Evolutionary conservation across 495 filamentous ascomycete genomes (phyloP).

Genomic region (Penicillium alfredii): DNA sequence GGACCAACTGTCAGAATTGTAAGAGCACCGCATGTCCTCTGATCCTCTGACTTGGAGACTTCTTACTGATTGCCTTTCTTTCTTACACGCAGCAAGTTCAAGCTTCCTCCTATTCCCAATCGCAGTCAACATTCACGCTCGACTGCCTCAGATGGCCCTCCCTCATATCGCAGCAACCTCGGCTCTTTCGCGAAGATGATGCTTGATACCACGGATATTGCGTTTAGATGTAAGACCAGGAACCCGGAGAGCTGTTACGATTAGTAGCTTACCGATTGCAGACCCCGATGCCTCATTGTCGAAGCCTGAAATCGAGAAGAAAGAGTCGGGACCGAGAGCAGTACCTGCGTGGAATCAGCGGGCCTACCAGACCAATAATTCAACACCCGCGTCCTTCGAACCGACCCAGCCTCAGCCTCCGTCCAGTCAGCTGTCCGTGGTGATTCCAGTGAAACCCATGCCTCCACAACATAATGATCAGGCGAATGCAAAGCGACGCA

Average conservation of each 20-base stretch:
- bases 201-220: constrained; percentile 49
- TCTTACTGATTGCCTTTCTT: constrained; percentile 16
- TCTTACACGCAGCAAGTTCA: constrained; percentile 59
- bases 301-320: constrained; percentile 18
- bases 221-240: constrained; percentile 45
- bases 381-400: constrained; percentile 13
- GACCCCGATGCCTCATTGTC: constrained; percentile 34
- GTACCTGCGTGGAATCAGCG: constrained; percentile 18
- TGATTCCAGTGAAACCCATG: constrained; percentile 34
- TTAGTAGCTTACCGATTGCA: constrained; percentile 16
- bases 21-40: constrained; percentile 22
- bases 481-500: constrained; percentile 26
- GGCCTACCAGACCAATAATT: constrained; percentile 15
- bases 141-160: constrained; percentile 14
- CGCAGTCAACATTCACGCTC: constrained; percentile 16
- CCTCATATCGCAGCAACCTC: constrained; percentile 29
- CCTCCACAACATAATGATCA: constrained; percentile 16
- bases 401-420: constrained; percentile 6
- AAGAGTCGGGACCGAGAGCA: constrained; percentile 14
- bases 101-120: constrained; percentile 36
- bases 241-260: background rate
- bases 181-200: constrained; percentile 55
- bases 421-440: constrained; percentile 32
- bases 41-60: background rate
- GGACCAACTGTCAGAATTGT: constrained; percentile 68